Evolutionary conservation across 768 basidiomycete species (phyloP).

Genomic region (Pleurotus cornucopiae): DNA sequence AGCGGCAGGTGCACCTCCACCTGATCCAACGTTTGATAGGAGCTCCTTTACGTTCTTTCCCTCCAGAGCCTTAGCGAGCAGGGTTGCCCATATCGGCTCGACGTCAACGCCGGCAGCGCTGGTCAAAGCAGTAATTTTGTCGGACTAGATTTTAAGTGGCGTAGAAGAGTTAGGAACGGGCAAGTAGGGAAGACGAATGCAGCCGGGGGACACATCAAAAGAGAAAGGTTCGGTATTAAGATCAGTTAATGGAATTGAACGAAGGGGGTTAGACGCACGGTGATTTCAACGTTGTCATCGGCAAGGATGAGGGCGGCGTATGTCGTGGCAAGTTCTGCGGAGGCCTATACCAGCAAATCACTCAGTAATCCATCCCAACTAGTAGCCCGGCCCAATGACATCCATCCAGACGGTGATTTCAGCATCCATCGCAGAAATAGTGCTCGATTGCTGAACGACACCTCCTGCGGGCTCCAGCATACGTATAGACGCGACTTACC

Average conservation of each 20-base stretch:
- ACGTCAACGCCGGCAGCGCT: slow-evolving; percentile 79
- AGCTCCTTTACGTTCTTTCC: slow-evolving; percentile 97
- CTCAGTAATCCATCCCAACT: not conserved
- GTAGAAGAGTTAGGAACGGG: not conserved
- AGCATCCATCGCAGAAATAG: not conserved
- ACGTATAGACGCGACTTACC: not conserved
- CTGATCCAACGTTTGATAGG: slow-evolving; percentile 90
- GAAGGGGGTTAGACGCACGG: slow-evolving; percentile 51
- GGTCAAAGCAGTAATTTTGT: slow-evolving; percentile 88
- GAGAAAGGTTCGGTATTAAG: not conserved
- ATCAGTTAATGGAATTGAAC: not conserved
- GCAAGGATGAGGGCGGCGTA: slow-evolving; percentile 99
- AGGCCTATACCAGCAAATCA: slow-evolving; percentile 26
- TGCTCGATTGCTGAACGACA: not conserved
- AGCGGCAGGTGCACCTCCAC: slow-evolving; percentile 66
- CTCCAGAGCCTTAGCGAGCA: slow-evolving; percentile 97
- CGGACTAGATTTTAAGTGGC: slow-evolving; percentile 49
- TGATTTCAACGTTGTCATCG: slow-evolving; percentile 96
- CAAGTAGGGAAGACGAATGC: not conserved
- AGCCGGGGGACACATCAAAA: not conserved
- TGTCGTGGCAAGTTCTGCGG: slow-evolving; percentile 83
- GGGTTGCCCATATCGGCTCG: slow-evolving; percentile 96
- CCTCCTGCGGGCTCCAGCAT: not conserved
- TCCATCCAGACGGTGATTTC: not conserved
- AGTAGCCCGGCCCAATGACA: not conserved